Conservation (phyloP, 306 rosid genomes). For the Pyrus betulifolia region DNA sequence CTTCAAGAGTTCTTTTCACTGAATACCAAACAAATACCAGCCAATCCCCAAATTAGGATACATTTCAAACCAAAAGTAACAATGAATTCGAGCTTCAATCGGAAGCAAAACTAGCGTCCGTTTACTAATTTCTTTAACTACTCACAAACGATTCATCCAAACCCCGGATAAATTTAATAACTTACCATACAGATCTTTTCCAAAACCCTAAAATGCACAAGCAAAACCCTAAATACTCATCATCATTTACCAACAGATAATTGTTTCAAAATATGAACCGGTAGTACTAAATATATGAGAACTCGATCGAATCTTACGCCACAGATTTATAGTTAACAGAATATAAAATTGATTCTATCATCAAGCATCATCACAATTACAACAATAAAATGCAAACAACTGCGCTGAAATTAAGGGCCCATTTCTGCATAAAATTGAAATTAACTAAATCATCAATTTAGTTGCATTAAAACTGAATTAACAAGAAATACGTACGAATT, state of each 20-base stretch:
- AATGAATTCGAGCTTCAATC: neutral
- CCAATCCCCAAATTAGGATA: neutral
- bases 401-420: neutral
- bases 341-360: neutral
- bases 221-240: slow-evolving; percentile 23
- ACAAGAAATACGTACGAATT: neutral
- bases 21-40: neutral
- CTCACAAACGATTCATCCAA: neutral
- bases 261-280: neutral
- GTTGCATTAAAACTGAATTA: neutral
- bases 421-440: neutral
- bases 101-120: neutral
- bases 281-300: neutral
- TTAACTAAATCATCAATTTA: neutral
- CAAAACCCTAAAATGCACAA: neutral
- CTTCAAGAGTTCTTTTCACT: neutral
- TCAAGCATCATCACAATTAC: neutral
- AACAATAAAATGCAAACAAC: neutral
- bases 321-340: neutral
- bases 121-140: neutral
- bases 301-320: neutral
- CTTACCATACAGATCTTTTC: neutral
- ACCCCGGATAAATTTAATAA: neutral
- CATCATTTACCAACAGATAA: neutral
- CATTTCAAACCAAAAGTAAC: neutral